Base-by-base conservation (phyloP, 352 stramenopile genomes). In the Plasmopara muralis region DNA sequence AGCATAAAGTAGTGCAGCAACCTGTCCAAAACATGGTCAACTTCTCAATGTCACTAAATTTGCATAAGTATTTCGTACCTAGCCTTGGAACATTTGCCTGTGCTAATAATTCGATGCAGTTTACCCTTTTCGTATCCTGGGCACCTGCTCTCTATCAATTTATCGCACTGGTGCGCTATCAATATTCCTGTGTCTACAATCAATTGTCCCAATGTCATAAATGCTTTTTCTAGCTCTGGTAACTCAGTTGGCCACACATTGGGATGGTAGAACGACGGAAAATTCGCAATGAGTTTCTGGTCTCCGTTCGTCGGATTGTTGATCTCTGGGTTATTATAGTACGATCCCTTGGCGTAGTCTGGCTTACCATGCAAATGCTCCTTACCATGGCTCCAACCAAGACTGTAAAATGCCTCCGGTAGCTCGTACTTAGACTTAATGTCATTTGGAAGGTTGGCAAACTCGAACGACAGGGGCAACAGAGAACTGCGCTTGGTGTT, bases 1-100 rank as follows among this genome's bases (percentile, higher is more conserved):
- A 97, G 54, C 15, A 91, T 73, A 71, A 97, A 99, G 66, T 99
- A 99, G 69, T 98, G 95, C 41, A 99, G 67, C 28, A 99, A 68
- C 13, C 70, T 69, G 45, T 25, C 14, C n/a, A 38, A 14, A 41
- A 18, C 39, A 48, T 25, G 20, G 20, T 43, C 25, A 50, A n/a
- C 9, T 33, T 25, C 20, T 3, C 20, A 3, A 25, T 25, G 20
- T 25, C 20, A 25, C 20, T 3, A 5, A 35, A 12, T 35, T 35
- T 12, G 31, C 6, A 1, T 12, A 5, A 35, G 5, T 35, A 12
- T 4, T 6, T 35, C 42, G 42, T 47, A 68, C 53, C 95, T 81
- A 15, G 87, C 95, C 62, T 98, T 98, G 43, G 78, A 89, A 62
- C 79, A 95, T 50, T 87, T 91, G 48, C 80, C 87, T 38, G 87